phyloP scores from a whole-genome alignment of 192 early-diverging fungal species.

The Nowakowskiella sp. region DNA sequence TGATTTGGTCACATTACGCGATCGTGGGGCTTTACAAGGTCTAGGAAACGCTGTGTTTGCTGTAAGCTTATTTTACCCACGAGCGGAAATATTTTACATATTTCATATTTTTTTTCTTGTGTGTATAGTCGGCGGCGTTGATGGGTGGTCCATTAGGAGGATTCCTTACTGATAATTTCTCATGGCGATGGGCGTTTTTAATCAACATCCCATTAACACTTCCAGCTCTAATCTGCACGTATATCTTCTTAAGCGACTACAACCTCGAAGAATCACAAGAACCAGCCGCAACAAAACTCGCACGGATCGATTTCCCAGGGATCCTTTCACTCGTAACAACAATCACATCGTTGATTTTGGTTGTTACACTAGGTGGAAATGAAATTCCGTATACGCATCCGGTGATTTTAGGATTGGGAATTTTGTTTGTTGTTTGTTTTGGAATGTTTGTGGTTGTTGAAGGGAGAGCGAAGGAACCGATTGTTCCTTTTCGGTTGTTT shows the following conservation, averaged over 20 bases:
- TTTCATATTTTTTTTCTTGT: too few relatives aligned
- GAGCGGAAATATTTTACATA: too few relatives aligned
- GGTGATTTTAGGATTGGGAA: conserved; percentile 1
- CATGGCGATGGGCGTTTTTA: conserved; percentile 4
- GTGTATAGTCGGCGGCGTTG: conserved; percentile 4
- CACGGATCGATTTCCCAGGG: neutral
- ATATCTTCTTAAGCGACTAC: neutral
- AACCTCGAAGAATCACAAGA: neutral
- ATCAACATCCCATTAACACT: conserved; percentile 14
- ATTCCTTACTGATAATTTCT: neutral
- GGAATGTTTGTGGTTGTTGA: conserved; percentile 6
- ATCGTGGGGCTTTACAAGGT: conserved; percentile 8
- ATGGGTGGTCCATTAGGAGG: conserved; percentile 7
- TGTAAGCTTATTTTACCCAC: too few relatives aligned
- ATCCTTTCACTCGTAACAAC: neutral
- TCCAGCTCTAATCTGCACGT: neutral
- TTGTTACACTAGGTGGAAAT: conserved; percentile 5
- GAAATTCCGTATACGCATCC: conserved; percentile 8
- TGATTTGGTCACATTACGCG: conserved; percentile 8
- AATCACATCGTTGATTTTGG: too few relatives aligned
- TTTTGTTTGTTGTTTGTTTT: conserved; percentile 4
- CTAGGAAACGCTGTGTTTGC: conserved; percentile 13
- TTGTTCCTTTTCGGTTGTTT: conserved; percentile 9
- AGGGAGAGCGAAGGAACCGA: conserved; percentile 5
- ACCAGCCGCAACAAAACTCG: neutral